Evolutionary conservation across 305 asterid species (phyloP).

Genomic region (Fraxinus platypoda): DNA sequence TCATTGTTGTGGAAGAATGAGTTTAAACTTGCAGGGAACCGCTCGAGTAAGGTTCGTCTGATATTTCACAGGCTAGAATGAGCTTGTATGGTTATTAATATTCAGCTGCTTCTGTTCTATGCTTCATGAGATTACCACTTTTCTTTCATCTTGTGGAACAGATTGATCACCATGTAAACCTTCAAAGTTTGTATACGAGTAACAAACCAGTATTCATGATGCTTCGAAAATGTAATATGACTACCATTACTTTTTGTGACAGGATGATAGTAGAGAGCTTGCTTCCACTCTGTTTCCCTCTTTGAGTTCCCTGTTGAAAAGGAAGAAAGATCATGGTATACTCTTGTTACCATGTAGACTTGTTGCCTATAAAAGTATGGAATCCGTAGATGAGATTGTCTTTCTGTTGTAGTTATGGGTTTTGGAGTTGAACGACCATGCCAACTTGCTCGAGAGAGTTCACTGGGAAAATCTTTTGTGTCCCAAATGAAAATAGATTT

Average conservation of each 20-base stretch:
- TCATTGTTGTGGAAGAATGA: slow-evolving; percentile 73
- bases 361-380: not conserved
- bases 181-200: not conserved
- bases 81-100: not conserved
- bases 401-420: not conserved
- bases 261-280: slow-evolving; percentile 92
- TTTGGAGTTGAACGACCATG: slow-evolving; percentile 11
- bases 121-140: not conserved
- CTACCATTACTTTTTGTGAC: slow-evolving; percentile 23
- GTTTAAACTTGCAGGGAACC: slow-evolving; percentile 65
- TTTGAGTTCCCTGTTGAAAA: slow-evolving; percentile 54
- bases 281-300: slow-evolving; percentile 80
- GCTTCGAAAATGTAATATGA: not conserved
- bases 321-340: slow-evolving; percentile 85
- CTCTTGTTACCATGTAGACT: not conserved
- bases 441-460: not conserved
- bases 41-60: slow-evolving; percentile 60
- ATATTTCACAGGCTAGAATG: slow-evolving; percentile 16
- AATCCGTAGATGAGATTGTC: not conserved
- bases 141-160: slow-evolving; percentile 7
- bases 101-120: not conserved
- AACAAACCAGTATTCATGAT: not conserved
- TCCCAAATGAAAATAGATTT: not conserved
- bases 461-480: not conserved
- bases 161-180: not conserved